Base-by-base conservation (phyloP, 1,284 basidiomycete genomes). In the Anthracocystis setariae region DNA sequence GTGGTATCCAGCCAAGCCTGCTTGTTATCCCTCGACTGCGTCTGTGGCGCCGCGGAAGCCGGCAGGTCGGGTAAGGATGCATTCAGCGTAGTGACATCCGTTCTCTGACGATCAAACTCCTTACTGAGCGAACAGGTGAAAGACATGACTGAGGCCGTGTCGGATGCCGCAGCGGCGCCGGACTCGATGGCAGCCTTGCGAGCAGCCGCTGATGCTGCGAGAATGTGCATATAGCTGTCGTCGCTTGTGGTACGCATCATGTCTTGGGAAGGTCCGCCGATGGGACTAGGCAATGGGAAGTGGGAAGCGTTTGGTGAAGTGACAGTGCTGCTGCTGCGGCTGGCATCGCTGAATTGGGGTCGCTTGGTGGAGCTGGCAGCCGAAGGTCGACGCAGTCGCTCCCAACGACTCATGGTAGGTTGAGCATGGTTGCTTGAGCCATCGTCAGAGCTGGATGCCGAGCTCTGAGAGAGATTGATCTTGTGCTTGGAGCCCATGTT, bases 231-330 rank as follows among this genome's bases (percentile, higher is more conserved):
- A 25, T 71, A 71, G 53, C 62, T 71, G 24, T 65, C 67, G 33
- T 71, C 67, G 42, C 61, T 65, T 7, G 57, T 52, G 21, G 67
- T 71, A 21, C 67, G 61, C 56, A 61, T 38, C 67, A 71, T 71
- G 20, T 61, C 61, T 10, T 53, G 50, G 17, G 48, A 48, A 3
- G 53, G 49, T 0, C 47, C 53, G 12, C 57, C 52, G 7, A 59
- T 44, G 3, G 64, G 64, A 38, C 55, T 60, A 3, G 55, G 59
- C 5, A 58, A 29, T 1, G 61, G 56, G n/a, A 71, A 71, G 27
- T 53, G 40, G 10, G 57, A 21, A 15, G 49, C 47, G 40, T 35
- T 45, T 18, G 67, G 67, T 13, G 67, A 71, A 18, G 56, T 60
- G 46, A 65, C 55, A 8, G 56, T 56, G 43, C 56, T 64, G 39